Evolutionary conservation across 768 basidiomycete species (phyloP).

Genomic region (Russula sp.): DNA sequence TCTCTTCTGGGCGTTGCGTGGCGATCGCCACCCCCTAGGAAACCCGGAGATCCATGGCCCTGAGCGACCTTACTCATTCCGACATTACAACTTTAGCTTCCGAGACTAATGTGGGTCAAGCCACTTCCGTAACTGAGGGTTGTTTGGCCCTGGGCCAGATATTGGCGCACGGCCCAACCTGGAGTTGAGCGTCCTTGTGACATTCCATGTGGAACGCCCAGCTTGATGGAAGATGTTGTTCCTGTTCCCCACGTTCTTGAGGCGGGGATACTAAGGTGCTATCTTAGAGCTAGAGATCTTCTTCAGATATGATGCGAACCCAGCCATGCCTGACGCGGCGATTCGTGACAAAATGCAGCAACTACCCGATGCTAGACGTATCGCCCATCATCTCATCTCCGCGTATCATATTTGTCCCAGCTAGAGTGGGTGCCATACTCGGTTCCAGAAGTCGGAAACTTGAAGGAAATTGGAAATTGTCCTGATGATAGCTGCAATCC

Average conservation of each 20-base stretch:
- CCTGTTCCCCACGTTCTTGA: not conserved
- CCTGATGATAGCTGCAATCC: not conserved
- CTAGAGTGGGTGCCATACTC: conserved; percentile 1
- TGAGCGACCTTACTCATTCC: not conserved
- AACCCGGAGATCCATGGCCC: not conserved
- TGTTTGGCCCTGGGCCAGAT: not conserved
- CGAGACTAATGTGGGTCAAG: not conserved
- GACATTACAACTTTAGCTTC: not conserved
- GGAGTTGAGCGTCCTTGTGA: not conserved
- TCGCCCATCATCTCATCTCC: not conserved
- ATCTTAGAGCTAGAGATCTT: not conserved
- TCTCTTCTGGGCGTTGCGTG: not conserved
- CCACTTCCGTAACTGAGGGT: not conserved
- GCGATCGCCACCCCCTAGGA: not conserved
- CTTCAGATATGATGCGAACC: not conserved
- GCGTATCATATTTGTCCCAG: not conserved
- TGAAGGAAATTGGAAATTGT: not conserved
- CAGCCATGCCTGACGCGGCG: not conserved
- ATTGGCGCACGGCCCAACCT: not conserved
- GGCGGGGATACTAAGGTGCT: not conserved
- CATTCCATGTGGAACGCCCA: not conserved
- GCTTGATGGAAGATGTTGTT: not conserved
- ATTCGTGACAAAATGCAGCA: not conserved
- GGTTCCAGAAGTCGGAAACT: not conserved
- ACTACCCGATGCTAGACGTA: not conserved